phyloP scores from a whole-genome alignment of 2,329 filamentous ascomycete species.

The Akanthomyces muscarius region DNA sequence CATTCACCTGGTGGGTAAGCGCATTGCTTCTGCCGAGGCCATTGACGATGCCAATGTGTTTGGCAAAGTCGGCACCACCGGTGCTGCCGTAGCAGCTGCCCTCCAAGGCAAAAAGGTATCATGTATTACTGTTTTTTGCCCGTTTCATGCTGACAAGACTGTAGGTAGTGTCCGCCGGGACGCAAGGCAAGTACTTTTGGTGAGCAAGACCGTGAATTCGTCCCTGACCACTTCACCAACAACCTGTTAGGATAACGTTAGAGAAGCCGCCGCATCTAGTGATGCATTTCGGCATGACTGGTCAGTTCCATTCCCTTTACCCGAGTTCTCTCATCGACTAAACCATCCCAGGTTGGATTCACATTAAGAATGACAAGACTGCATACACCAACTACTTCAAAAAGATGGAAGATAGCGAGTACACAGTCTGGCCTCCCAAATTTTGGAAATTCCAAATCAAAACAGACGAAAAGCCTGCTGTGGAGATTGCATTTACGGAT shows the following conservation, averaged over 20 bases:
- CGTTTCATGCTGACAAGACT: neutral
- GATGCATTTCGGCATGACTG: constrained; percentile 79
- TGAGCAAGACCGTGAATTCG: constrained; percentile 27
- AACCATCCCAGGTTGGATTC: constrained; percentile 65
- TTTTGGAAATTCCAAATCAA: constrained; percentile 83
- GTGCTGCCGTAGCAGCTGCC: constrained; percentile 66
- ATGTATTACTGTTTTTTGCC: neutral
- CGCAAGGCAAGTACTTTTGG: constrained; percentile 98
- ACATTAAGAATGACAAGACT: constrained; percentile 74
- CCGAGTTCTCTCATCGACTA: neutral
- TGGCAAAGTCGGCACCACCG: constrained; percentile 82
- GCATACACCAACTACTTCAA: constrained; percentile 82
- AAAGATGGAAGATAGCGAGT: constrained; percentile 56
- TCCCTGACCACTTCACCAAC: neutral
- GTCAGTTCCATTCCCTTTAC: constrained; percentile 27
- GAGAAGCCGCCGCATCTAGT: constrained; percentile 79
- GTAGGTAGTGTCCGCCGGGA: constrained; percentile 61
- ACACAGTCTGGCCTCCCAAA: constrained; percentile 75
- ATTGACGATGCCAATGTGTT: constrained; percentile 82
- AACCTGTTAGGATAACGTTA: constrained; percentile 43
- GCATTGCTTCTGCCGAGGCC: constrained; percentile 64
- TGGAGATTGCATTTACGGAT: constrained; percentile 78
- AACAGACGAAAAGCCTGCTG: constrained; percentile 49
- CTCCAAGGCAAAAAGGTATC: constrained; percentile 66
- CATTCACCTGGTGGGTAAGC: constrained; percentile 79